phyloP scores from a whole-genome alignment of 1,284 basidiomycete species.

The Phlebopus sp. region DNA sequence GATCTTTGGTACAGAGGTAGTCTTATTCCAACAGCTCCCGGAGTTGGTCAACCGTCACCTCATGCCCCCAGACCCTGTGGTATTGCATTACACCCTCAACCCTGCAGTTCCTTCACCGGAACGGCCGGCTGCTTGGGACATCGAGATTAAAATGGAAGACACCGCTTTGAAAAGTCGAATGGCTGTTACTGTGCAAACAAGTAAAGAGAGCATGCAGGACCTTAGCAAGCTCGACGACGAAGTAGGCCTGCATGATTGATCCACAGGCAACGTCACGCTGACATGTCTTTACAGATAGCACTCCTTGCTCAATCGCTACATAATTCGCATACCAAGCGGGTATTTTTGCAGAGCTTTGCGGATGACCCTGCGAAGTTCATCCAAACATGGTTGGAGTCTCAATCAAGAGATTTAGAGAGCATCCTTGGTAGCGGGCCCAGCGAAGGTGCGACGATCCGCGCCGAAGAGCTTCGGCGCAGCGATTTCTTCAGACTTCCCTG shows the following conservation, averaged over 20 bases:
- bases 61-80: constrained; percentile 76
- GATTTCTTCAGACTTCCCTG: constrained; percentile 90
- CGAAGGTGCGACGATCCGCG: constrained; percentile 75
- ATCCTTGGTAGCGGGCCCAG: constrained; percentile 86
- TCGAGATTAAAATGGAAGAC: constrained; percentile 90
- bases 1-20: constrained; percentile 65
- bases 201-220: constrained; percentile 65
- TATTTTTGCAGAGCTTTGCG: constrained; percentile 85
- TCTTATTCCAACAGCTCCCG: constrained; percentile 81
- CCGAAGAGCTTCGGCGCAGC: constrained; percentile 84
- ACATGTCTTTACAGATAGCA: constrained; percentile 52
- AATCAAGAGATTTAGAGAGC: constrained; percentile 86
- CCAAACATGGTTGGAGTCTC: constrained; percentile 87
- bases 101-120: constrained; percentile 58
- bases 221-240: constrained; percentile 85
- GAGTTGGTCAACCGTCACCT: constrained; percentile 85
- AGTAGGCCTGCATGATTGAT: constrained; percentile 40
- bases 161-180: constrained; percentile 71
- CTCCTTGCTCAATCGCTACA: constrained; percentile 79
- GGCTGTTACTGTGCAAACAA: constrained; percentile 72
- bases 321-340: constrained; percentile 82
- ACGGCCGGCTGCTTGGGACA: constrained; percentile 75
- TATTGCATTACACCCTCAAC: constrained; percentile 78
- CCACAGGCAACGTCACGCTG: constrained; percentile 8
- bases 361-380: constrained; percentile 80